Evolutionary conservation across 257 asterid genomes (phyloP).

Genomic region (Linderniella brevidens): DNA sequence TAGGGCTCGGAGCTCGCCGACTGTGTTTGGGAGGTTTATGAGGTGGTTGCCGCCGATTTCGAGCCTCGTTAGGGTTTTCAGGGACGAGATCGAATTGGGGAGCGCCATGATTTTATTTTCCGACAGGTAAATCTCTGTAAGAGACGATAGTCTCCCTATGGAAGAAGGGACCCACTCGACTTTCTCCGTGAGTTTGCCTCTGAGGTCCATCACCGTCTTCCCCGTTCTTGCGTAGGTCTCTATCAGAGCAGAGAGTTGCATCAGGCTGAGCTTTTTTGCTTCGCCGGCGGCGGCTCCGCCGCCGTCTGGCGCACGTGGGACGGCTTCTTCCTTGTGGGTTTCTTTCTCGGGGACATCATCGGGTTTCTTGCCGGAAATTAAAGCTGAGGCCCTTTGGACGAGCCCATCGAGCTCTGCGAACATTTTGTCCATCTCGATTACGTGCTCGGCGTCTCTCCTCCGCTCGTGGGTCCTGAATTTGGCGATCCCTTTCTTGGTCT

Average conservation of each 20-base stretch:
- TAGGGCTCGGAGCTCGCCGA: slow-evolving; percentile 47
- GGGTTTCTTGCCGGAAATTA: slow-evolving; percentile 28
- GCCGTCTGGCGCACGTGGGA: too few relatives aligned
- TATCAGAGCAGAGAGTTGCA: slow-evolving; percentile 46
- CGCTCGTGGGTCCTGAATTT: slow-evolving; percentile 32
- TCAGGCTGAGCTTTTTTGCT: slow-evolving; percentile 29
- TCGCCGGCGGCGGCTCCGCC: slow-evolving; percentile 11
- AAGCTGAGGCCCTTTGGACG: slow-evolving; percentile 39
- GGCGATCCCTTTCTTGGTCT: slow-evolving; percentile 32
- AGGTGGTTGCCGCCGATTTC: slow-evolving; percentile 59
- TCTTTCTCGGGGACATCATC: slow-evolving; percentile 14
- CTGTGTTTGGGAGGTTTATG: slow-evolving; percentile 62
- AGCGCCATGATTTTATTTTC: slow-evolving; percentile 71
- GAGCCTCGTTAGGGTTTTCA: slow-evolving; percentile 36
- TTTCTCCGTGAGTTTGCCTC: slow-evolving; percentile 51
- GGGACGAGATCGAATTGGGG: slow-evolving; percentile 39
- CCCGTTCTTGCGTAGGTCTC: slow-evolving; percentile 35
- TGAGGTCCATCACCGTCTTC: slow-evolving; percentile 40
- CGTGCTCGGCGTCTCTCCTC: slow-evolving; percentile 43
- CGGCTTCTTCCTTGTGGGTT: slow-evolving; percentile 27
- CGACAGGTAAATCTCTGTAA: slow-evolving; percentile 39
- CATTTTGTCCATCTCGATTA: slow-evolving; percentile 40
- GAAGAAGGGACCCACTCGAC: slow-evolving; percentile 83
- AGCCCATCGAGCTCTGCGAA: slow-evolving; percentile 41
- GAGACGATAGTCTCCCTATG: slow-evolving; percentile 47